Evolutionary conservation across 176 grass and related monocot genomes (phyloP).

Genomic region (Oryza meyeriana): DNA sequence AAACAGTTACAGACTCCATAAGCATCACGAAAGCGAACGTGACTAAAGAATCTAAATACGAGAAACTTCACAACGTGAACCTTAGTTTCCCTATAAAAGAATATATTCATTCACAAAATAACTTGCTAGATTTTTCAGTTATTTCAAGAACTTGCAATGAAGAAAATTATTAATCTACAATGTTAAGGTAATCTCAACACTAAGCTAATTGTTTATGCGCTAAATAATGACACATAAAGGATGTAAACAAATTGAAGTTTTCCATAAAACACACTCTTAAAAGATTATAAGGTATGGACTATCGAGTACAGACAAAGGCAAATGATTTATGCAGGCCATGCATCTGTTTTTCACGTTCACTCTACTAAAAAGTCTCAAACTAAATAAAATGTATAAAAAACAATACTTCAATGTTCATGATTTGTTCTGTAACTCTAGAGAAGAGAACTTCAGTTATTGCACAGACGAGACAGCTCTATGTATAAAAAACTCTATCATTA

Average conservation of each 20-base stretch:
- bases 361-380: not conserved
- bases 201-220: not conserved
- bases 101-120: not conserved
- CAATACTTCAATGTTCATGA: not conserved
- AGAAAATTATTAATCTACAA: constrained; percentile 2
- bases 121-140: not conserved
- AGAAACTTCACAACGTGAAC: not conserved
- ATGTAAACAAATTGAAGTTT: not conserved
- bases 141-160: not conserved
- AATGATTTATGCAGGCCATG: not conserved
- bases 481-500: constrained; percentile 9
- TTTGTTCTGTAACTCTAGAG: not conserved
- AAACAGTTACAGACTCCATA: not conserved
- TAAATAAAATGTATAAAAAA: not conserved
- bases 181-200: constrained; percentile 13
- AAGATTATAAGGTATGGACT: not conserved
- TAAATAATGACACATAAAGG: not conserved
- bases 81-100: not conserved
- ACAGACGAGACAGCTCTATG: not conserved
- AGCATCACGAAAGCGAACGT: not conserved
- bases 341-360: not conserved
- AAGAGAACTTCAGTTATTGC: not conserved
- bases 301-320: not conserved
- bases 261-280: not conserved
- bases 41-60: constrained; percentile 1